Evolutionary conservation across 805 yeast species (phyloP).

Genomic region (Priceomyces fermenticarens): DNA sequence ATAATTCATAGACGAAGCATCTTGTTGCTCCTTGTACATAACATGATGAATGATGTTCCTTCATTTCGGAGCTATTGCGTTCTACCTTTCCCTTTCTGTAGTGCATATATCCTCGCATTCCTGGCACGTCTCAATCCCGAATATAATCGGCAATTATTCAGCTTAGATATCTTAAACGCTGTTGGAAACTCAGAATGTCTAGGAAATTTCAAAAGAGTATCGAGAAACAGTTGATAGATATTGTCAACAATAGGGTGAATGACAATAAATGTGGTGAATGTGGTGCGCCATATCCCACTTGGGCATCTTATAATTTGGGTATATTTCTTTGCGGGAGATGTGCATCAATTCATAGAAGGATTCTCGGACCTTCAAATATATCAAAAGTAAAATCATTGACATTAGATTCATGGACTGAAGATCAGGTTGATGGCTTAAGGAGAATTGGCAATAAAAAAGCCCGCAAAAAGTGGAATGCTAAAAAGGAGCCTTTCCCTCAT

Average conservation of each 20-base stretch:
- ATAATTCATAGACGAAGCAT: too few relatives aligned
- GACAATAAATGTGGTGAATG: conserved; percentile 80
- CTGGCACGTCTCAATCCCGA: too few relatives aligned
- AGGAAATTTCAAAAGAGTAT: conserved; percentile 40
- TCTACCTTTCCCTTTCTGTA: too few relatives aligned
- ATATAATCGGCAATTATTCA: not conserved
- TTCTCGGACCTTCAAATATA: conserved; percentile 52
- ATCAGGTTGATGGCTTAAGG: conserved; percentile 47
- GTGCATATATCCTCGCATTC: too few relatives aligned
- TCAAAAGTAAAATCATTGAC: conserved; percentile 71
- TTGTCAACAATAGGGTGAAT: conserved; percentile 59
- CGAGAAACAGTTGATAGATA: conserved; percentile 53
- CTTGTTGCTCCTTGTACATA: too few relatives aligned
- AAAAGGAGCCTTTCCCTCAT: conserved; percentile 64
- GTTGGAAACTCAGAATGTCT: conserved; percentile 5
- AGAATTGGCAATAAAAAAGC: conserved; percentile 64
- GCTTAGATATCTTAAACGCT: not conserved
- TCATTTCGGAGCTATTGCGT: too few relatives aligned
- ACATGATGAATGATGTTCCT: too few relatives aligned
- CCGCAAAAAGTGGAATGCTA: conserved; percentile 64
- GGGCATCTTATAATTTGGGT: conserved; percentile 53
- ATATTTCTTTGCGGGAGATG: conserved; percentile 80
- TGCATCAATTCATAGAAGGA: conserved; percentile 70
- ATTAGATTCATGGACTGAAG: conserved; percentile 63
- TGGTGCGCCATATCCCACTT: conserved; percentile 62